phyloP scores from a whole-genome alignment of 2,329 filamentous ascomycete genomes.

The Metarhizium anisopliae region DNA sequence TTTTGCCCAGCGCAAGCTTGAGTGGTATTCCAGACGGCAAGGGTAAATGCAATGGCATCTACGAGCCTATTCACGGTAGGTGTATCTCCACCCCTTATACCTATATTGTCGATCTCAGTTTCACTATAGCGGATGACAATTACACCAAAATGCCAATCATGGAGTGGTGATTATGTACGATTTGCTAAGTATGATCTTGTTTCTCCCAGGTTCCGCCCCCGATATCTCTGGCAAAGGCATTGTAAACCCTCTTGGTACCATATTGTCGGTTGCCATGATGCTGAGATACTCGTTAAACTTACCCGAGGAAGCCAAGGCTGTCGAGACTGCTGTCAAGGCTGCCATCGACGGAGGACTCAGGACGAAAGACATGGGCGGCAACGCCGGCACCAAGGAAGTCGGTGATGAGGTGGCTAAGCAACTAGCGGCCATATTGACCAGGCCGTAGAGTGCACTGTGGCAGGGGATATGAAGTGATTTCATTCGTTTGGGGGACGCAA shows the following conservation, averaged over 20 bases:
- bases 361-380: slow-evolving; percentile 84
- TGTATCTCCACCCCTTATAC: not conserved
- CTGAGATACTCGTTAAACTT: slow-evolving; percentile 83
- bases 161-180: not conserved
- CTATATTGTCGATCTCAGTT: not conserved
- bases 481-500: not conserved
- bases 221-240: slow-evolving; percentile 89
- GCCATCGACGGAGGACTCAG: slow-evolving; percentile 71
- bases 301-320: slow-evolving; percentile 63
- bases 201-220: slow-evolving; percentile 63
- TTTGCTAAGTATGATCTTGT: not conserved
- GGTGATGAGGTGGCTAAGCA: slow-evolving; percentile 71
- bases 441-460: slow-evolving; percentile 18
- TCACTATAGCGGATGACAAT: not conserved
- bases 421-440: slow-evolving; percentile 56
- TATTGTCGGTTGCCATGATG: slow-evolving; percentile 93
- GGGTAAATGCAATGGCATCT: slow-evolving; percentile 83
- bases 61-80: slow-evolving; percentile 91
- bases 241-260: slow-evolving; percentile 76
- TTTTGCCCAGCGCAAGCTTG: slow-evolving; percentile 81
- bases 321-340: slow-evolving; percentile 72
- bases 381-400: slow-evolving; percentile 57
- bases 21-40: slow-evolving; percentile 80
- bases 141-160: not conserved
- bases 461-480: not conserved